phyloP scores from a whole-genome alignment of 257 asterid genomes.

The Lithospermum erythrorhizon region DNA sequence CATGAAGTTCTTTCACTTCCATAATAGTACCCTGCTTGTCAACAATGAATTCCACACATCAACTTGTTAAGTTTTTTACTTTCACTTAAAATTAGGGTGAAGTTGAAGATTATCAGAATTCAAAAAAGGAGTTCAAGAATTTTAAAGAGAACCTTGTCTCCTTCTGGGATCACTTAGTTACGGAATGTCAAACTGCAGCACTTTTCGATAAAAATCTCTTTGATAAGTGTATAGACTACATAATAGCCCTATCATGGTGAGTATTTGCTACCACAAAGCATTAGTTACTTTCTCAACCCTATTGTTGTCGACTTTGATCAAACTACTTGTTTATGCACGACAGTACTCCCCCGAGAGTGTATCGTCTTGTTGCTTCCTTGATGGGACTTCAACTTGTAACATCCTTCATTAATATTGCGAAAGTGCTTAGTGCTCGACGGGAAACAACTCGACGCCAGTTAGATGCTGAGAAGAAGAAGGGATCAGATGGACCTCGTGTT shows the following conservation, averaged over 20 bases:
- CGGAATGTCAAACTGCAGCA: constrained; percentile 91
- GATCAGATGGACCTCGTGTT: constrained; percentile 67
- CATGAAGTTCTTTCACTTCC: not conserved
- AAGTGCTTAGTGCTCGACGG: constrained; percentile 75
- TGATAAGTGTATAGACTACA: constrained; percentile 90
- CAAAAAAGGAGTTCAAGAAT: constrained; percentile 77
- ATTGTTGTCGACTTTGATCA: constrained; percentile 9
- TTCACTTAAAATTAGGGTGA: constrained; percentile 49
- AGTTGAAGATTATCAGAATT: constrained; percentile 86
- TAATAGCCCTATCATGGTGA: constrained; percentile 95
- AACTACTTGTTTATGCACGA: constrained; percentile 20
- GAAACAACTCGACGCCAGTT: constrained; percentile 94
- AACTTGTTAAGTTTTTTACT: constrained; percentile 30
- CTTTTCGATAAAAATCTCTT: constrained; percentile 74
- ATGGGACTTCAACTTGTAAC: constrained; percentile 97
- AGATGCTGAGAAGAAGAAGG: constrained; percentile 88
- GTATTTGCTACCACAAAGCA: constrained; percentile 8
- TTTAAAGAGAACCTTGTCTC: constrained; percentile 81
- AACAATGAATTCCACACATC: not conserved
- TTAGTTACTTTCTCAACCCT: not conserved
- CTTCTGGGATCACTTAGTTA: constrained; percentile 83
- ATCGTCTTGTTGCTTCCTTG: constrained; percentile 84
- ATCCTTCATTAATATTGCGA: constrained; percentile 87
- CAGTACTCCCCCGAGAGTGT: constrained; percentile 97
- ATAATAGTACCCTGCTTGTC: not conserved